Conservation (phyloP, 2,329 filamentous ascomycete genomes). For the Aspergillus fructus region DNA sequence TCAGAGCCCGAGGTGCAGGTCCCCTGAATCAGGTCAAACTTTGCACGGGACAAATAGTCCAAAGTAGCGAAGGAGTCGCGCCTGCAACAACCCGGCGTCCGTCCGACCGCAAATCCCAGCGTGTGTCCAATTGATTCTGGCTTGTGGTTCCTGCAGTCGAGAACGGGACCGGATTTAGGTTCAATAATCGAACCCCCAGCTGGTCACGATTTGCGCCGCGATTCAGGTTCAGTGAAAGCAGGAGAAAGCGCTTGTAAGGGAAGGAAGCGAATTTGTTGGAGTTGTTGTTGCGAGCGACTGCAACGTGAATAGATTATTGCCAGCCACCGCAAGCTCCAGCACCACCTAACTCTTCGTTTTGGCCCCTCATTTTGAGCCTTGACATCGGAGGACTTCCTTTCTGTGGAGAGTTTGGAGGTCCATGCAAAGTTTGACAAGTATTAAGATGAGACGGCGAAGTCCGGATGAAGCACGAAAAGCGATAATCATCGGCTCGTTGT, state of each 20-base stretch:
- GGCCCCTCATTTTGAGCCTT: not conserved
- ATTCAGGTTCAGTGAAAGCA: too few relatives aligned
- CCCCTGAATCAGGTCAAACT: slow-evolving; percentile 4
- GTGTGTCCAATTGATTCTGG: not conserved
- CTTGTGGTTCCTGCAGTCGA: not conserved
- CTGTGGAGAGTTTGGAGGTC: not conserved
- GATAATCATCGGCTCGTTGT: not conserved
- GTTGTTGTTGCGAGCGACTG: not conserved
- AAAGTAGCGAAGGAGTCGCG: not conserved
- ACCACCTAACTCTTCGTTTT: slow-evolving; percentile 9
- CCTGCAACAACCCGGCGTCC: not conserved
- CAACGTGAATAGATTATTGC: slow-evolving; percentile 16
- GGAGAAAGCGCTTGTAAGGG: too few relatives aligned
- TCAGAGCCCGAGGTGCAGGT: not conserved
- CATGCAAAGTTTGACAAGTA: not conserved
- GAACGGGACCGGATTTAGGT: slow-evolving; percentile 5
- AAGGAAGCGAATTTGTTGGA: slow-evolving; percentile 6
- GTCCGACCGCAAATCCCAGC: slow-evolving; percentile 1
- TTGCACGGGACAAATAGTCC: not conserved
- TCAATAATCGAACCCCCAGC: slow-evolving; percentile 2
- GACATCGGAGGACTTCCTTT: not conserved
- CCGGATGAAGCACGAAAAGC: not conserved
- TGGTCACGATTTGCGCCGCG: too few relatives aligned
- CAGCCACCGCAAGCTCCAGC: slow-evolving; percentile 13
- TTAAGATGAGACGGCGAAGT: slow-evolving; percentile 3